Percentiles rank a stretch among this genome's conserved stretches.
These are phyloP conservation scores for Escovopsis sp. DNA, from an alignment of 2,329 filamentous ascomycete species.

Conservation along the genomic window DNA sequence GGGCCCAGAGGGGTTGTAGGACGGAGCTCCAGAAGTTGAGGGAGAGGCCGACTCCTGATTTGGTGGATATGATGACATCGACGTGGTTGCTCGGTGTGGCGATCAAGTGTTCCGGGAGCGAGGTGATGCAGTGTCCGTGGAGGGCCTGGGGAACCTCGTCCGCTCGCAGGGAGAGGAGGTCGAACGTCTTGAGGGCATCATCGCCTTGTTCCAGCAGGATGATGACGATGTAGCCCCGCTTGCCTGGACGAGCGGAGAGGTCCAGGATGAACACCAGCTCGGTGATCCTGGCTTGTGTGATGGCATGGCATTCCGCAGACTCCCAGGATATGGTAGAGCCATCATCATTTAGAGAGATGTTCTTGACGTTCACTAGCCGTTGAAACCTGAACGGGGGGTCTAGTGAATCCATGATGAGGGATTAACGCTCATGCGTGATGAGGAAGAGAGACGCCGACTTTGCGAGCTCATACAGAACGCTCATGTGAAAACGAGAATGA, in stretches of 20 bases:
- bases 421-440: too few relatives aligned
- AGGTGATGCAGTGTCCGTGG: slow-evolving; percentile 19
- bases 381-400: background rate
- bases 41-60: slow-evolving; percentile 48
- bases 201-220: slow-evolving; percentile 22
- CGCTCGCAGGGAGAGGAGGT: slow-evolving; percentile 15
- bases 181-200: slow-evolving; percentile 13
- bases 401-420: too few relatives aligned
- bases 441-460: too few relatives aligned
- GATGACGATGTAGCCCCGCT: slow-evolving; percentile 16
- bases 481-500: too few relatives aligned
- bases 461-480: too few relatives aligned
- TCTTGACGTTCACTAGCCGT: slow-evolving; percentile 6
- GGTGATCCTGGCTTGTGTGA: slow-evolving; percentile 9
- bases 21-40: slow-evolving; percentile 38
- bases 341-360: slow-evolving; percentile 11
- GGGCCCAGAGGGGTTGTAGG: slow-evolving; percentile 39
- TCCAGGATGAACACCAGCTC: slow-evolving; percentile 17
- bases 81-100: slow-evolving; percentile 18
- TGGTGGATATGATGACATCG: slow-evolving; percentile 54
- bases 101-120: slow-evolving; percentile 24
- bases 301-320: slow-evolving; percentile 1
- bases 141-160: slow-evolving; percentile 22
- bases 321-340: slow-evolving; percentile 15
- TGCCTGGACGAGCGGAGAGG: background rate